phyloP scores from a whole-genome alignment of 192 early-diverging fungal species.

The Oehlia diaphana region DNA sequence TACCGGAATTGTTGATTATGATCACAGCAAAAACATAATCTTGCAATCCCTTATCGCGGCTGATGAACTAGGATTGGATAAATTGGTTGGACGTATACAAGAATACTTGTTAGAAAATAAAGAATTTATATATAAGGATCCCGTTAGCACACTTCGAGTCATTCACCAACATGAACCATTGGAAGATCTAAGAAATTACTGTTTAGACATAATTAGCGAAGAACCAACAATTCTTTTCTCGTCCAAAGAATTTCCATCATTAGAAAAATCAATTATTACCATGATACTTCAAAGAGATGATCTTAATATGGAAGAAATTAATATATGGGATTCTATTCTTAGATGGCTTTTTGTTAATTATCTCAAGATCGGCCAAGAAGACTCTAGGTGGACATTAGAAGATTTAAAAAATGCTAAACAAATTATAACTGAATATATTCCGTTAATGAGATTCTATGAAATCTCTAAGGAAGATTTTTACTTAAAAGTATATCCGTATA shows the following conservation, averaged over 20 bases:
- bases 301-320: not conserved
- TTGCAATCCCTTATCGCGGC: not conserved
- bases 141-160: not conserved
- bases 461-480: not conserved
- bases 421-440: not conserved
- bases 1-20: not conserved
- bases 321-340: not conserved
- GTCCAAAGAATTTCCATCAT: not conserved
- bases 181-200: not conserved
- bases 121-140: not conserved
- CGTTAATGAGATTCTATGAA: not conserved
- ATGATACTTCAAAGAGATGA: not conserved
- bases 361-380: not conserved
- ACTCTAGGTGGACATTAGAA: not conserved
- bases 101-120: not conserved
- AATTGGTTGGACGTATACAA: not conserved
- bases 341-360: not conserved
- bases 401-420: not conserved
- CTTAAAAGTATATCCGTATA: constrained; percentile 8
- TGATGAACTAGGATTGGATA: not conserved
- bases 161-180: not conserved
- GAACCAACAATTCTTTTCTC: not conserved
- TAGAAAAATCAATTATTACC: not conserved
- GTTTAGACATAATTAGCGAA: not conserved
- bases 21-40: not conserved